These are phyloP conservation scores for Fomes fomentarius DNA, from an alignment of 1,284 basidiomycete genomes.

Conservation along the genomic window DNA sequence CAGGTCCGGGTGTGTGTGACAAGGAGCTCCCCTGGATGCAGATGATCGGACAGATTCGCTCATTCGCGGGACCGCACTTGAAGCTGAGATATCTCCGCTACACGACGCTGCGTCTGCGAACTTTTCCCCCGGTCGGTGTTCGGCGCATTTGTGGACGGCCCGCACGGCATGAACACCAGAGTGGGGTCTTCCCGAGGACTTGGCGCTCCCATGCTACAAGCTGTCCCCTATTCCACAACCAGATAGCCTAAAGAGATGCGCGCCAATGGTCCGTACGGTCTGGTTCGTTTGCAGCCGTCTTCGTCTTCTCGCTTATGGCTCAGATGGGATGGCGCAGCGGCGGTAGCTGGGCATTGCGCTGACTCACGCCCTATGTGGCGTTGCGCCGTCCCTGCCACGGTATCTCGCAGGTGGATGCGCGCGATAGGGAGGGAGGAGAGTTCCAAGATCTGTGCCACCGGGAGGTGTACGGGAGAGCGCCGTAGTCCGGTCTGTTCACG, in stretches of 20 bases:
- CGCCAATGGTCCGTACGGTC: conserved; percentile 11
- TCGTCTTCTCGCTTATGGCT: conserved; percentile 12
- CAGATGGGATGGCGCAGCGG: conserved; percentile 15
- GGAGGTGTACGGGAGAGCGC: conserved; percentile 13
- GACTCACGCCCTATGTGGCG: conserved; percentile 8
- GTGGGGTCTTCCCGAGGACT: conserved; percentile 8
- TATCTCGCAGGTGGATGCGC: conserved; percentile 3
- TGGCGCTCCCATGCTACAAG: conserved; percentile 16
- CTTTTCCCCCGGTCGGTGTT: background rate
- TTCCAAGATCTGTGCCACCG: conserved; percentile 20
- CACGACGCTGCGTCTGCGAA: background rate
- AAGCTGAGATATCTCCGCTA: conserved; percentile 19
- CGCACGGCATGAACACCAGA: conserved; percentile 13
- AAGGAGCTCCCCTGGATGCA: conserved; percentile 18
- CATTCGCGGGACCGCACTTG: conserved; percentile 24
- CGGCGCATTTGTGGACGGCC: conserved; percentile 10
- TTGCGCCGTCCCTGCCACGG: conserved; percentile 8
- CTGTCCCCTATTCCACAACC: conserved; percentile 5
- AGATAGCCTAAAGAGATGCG: conserved; percentile 28
- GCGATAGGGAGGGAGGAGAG: conserved; percentile 1
- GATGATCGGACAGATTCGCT: conserved; percentile 29
- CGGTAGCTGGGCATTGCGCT: conserved; percentile 1
- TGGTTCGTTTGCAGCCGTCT: background rate
- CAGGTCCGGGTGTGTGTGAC: conserved; percentile 22
- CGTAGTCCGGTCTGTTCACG: conserved; percentile 17